Percentiles rank a stretch among this genome's conserved stretches.
phyloP scores from a whole-genome alignment of 768 basidiomycete species.

The Neoboletus magnificus region DNA sequence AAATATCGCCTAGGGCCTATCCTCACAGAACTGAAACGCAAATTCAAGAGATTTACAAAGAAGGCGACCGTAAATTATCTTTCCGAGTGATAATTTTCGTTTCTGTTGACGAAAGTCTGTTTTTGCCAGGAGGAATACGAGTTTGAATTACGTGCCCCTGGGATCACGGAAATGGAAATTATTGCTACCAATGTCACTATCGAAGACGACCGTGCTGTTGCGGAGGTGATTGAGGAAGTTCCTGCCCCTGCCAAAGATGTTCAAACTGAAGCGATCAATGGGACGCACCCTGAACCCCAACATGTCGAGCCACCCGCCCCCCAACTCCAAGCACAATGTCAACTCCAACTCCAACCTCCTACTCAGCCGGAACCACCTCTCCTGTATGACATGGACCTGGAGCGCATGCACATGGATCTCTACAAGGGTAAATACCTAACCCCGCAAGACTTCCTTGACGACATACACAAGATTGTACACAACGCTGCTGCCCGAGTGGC shows the following conservation, averaged over 20 bases:
- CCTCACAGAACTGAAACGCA: slow-evolving; percentile 83
- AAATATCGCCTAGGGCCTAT: slow-evolving; percentile 91
- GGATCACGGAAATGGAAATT: slow-evolving; percentile 29
- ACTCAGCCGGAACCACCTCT: slow-evolving; percentile 39
- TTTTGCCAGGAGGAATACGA: slow-evolving; percentile 70
- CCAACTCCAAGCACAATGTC: slow-evolving; percentile 38
- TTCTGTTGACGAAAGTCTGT: slow-evolving; percentile 9
- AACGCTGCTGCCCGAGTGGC: slow-evolving; percentile 56
- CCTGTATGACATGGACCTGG: slow-evolving; percentile 86
- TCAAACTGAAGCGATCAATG: slow-evolving; percentile 41
- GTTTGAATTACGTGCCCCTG: slow-evolving; percentile 40
- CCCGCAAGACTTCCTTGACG: slow-evolving; percentile 82
- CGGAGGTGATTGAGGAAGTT: slow-evolving; percentile 42
- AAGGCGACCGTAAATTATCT: slow-evolving; percentile 58
- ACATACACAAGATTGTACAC: slow-evolving; percentile 77
- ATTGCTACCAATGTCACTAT: slow-evolving; percentile 38
- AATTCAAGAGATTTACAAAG: slow-evolving; percentile 89
- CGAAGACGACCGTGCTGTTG: slow-evolving; percentile 39
- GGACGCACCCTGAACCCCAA: slow-evolving; percentile 23
- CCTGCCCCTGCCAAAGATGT: slow-evolving; percentile 17
- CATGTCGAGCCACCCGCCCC: slow-evolving; percentile 22
- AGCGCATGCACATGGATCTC: slow-evolving; percentile 82
- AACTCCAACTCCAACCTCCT: slow-evolving; percentile 33
- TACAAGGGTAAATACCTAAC: slow-evolving; percentile 86
- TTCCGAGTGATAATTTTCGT: background rate